These are phyloP conservation scores for Mucor piriformis DNA, from an alignment of 371 early-diverging fungal species.

Conservation along the genomic window DNA sequence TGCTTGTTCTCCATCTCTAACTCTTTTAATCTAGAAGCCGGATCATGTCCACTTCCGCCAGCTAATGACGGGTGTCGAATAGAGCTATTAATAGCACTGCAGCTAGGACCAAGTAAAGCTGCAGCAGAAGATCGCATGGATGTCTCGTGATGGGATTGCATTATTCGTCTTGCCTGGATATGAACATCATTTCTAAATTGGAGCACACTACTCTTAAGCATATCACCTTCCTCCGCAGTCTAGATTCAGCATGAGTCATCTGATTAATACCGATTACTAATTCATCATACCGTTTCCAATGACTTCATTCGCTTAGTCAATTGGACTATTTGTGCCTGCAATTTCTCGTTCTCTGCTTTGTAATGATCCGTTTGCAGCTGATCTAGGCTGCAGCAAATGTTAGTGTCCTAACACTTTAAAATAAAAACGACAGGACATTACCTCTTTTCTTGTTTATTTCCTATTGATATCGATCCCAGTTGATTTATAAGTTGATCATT, in stretches of 20 bases:
- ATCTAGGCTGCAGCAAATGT: background rate
- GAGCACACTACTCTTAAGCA: constrained; percentile 77
- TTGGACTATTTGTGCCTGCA: constrained; percentile 64
- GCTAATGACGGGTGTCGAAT: constrained; percentile 8
- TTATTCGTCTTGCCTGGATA: constrained; percentile 63
- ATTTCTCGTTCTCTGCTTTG: constrained; percentile 69
- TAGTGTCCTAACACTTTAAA: background rate
- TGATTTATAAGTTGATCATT: background rate
- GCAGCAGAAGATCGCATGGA: constrained; percentile 23
- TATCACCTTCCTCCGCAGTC: constrained; percentile 77
- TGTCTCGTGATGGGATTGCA: constrained; percentile 47
- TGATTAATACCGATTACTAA: background rate
- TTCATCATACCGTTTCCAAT: constrained; percentile 64
- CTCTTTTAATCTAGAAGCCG: constrained; percentile 45
- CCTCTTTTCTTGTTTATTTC: background rate
- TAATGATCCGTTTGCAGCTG: constrained; percentile 13
- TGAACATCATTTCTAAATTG: constrained; percentile 82
- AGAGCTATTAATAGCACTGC: background rate
- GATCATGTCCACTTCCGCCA: constrained; percentile 3
- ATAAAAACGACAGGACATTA: background rate
- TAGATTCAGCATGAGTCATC: too few species aligned
- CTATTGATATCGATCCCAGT: background rate
- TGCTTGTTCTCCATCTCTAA: constrained; percentile 66
- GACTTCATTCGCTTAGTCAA: constrained; percentile 63
- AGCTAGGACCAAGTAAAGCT: background rate